Percentiles rank a stretch among this genome's conserved stretches.
These are phyloP conservation scores for Patellaria atrata DNA, from an alignment of 495 filamentous ascomycete species.

Conservation along the genomic window DNA sequence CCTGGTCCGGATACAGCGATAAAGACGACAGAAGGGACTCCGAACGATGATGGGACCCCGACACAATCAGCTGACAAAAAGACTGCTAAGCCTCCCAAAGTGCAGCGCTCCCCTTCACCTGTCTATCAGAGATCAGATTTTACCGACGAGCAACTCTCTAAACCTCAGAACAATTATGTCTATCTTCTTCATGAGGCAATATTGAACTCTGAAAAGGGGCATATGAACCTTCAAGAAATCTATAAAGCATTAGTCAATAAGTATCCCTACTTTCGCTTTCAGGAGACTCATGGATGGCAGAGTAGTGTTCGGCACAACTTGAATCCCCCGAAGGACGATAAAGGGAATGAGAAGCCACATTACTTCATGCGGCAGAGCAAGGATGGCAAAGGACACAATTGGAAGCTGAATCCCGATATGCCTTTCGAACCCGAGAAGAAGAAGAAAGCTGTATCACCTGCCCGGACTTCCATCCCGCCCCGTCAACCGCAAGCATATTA, in stretches of 20 bases:
- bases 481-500: constrained; percentile 11
- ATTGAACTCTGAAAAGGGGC: constrained; percentile 48
- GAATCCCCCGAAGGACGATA: too few relatives aligned
- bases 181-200: constrained; percentile 83
- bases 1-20: constrained; percentile 8
- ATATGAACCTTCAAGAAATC: constrained; percentile 81
- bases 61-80: constrained; percentile 40
- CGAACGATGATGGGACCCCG: constrained; percentile 2
- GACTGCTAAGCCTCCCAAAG: constrained; percentile 43
- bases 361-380: constrained; percentile 73
- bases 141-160: constrained; percentile 69
- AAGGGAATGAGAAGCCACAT: constrained; percentile 67
- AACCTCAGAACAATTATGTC: constrained; percentile 77
- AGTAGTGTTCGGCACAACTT: constrained; percentile 95
- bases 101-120: constrained; percentile 54
- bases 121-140: constrained; percentile 61
- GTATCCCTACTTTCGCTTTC: constrained; percentile 84
- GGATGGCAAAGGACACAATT: constrained; percentile 28
- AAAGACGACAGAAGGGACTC: constrained; percentile 10
- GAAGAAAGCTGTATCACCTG: constrained; percentile 19
- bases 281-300: constrained; percentile 79
- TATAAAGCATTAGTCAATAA: constrained; percentile 76
- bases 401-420: constrained; percentile 23
- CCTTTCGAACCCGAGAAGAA: constrained; percentile 27
- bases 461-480: constrained; percentile 10